A percentile compares a stretch with the other conserved stretches of the same genome.
These are phyloP conservation scores for Rhynchosporium agropyri DNA, from an alignment of 2,329 filamentous ascomycete genomes.

Conservation along the genomic window DNA sequence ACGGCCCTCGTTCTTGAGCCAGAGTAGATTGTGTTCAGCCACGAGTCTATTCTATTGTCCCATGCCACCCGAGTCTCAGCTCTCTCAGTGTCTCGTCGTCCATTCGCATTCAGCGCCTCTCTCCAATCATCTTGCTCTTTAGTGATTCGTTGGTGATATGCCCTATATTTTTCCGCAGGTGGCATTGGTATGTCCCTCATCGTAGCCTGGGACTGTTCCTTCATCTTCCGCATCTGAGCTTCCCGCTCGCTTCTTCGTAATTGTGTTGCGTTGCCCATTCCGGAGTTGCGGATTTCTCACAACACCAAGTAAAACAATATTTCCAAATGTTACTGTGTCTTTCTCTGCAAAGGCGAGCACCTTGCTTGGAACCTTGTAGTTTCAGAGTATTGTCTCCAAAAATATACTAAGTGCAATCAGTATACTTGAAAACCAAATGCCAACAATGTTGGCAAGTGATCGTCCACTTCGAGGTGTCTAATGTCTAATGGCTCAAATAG, in stretches of 20 bases:
- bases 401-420: slow-evolving; percentile 58
- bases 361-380: slow-evolving; percentile 58
- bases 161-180: slow-evolving; percentile 47
- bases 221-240: slow-evolving; percentile 42
- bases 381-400: slow-evolving; percentile 60
- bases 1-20: slow-evolving; percentile 45
- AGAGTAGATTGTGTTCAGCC: slow-evolving; percentile 49
- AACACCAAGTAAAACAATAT: slow-evolving; percentile 57
- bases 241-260: slow-evolving; percentile 46
- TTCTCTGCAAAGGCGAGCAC: slow-evolving; percentile 54
- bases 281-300: slow-evolving; percentile 56
- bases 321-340: slow-evolving; percentile 59
- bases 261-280: slow-evolving; percentile 54
- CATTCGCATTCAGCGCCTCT: slow-evolving; percentile 50
- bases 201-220: slow-evolving; percentile 49
- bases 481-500: slow-evolving; percentile 32
- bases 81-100: slow-evolving; percentile 47
- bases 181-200: slow-evolving; percentile 50
- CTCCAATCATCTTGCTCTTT: slow-evolving; percentile 50
- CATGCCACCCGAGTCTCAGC: slow-evolving; percentile 51
- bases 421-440: slow-evolving; percentile 60
- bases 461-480: slow-evolving; percentile 30
- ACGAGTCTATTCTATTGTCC: slow-evolving; percentile 51
- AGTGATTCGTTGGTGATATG: slow-evolving; percentile 47
- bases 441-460: slow-evolving; percentile 41